Evolutionary conservation across 2,329 filamentous ascomycete species (phyloP), one percentile per base, ranked within the genome.

Genomic region (Zymoseptoria brevis): DNA sequence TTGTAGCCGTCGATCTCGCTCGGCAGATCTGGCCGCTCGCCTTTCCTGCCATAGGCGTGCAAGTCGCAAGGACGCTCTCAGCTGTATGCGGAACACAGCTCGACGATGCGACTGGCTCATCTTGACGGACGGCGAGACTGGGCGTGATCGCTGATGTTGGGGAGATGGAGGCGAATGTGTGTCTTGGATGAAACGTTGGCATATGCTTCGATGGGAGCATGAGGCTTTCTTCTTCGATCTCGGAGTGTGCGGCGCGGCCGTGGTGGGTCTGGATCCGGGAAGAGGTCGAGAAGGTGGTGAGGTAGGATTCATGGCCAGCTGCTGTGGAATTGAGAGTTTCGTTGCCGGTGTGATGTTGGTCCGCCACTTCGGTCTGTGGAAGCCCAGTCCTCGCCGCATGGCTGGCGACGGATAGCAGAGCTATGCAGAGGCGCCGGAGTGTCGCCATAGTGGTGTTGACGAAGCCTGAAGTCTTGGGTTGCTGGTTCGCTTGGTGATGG

Each of bases 1-100:
- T 52, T 5, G 55, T 55, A 24, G 45, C 19, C 19, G 58, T 60
- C 26, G 55, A 54, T 21, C 45, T 57, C 22, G 24, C 52, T n/a
- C 50, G 21, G 19, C 51, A 53, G 22, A 53, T 24, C 22, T 24
- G n/a, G 29, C 16, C 29, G 9, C 13, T 53, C 8, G 22, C 29
- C 4, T 26, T 29, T 2, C 51, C 51, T 4, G 13, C 51, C n/a
- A 53, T 26, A 53, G 51, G 51, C 11, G 51, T 53, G 22, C 51
- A 53, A 9, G 19, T 29, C 13, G 29, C 51, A 19, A 29, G 8
- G n/a, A 53, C 51, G 9, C 29, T 24, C 8, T 53, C 22, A 2
- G 51, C 51, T 26, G 51, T 53, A 53, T 13, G 22, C 2, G n/a
- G 19, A 29, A 19, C 16, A n/a, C 51, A 53, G 13, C 11, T 19